Percentiles rank a stretch among this genome's conserved stretches.
Evolutionary conservation across 1,284 basidiomycete species (phyloP).

Genomic region (Marasmius tenuissimus): DNA sequence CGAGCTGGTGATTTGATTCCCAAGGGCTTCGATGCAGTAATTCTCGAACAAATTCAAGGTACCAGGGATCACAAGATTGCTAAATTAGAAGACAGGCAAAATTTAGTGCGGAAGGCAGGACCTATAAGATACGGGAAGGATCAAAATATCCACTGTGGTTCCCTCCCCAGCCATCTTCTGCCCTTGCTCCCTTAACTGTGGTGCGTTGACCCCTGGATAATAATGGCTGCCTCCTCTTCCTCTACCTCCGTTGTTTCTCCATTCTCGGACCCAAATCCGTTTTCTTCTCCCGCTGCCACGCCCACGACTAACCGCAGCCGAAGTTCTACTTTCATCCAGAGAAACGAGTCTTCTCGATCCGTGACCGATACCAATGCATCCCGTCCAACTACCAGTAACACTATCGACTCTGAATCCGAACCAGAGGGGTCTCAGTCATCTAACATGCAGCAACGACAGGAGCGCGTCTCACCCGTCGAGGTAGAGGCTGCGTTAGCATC

Average conservation of each 20-base stretch:
- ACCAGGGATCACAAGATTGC: background rate
- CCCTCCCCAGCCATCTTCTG: background rate
- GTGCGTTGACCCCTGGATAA: background rate
- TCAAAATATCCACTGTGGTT: background rate
- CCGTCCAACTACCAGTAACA: background rate
- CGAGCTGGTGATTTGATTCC: background rate
- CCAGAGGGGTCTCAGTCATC: background rate
- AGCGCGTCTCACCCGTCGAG: background rate
- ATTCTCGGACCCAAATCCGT: background rate
- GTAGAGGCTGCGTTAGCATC: background rate
- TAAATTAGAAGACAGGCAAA: background rate
- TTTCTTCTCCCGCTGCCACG: background rate
- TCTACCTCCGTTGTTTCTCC: background rate
- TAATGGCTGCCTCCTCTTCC: background rate
- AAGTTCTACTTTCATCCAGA: background rate
- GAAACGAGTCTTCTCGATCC: background rate
- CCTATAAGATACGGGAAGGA: background rate
- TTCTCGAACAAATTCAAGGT: background rate
- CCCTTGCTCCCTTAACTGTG: background rate
- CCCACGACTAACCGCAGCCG: background rate
- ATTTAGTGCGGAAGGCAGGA: background rate
- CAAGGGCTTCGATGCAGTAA: too few relatives aligned
- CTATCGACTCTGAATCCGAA: background rate
- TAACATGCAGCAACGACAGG: background rate
- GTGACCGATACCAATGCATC: background rate